These are phyloP conservation scores for Neoconidiobolus thromboides DNA, from an alignment of 371 early-diverging fungal genomes.

Conservation along the genomic window DNA sequence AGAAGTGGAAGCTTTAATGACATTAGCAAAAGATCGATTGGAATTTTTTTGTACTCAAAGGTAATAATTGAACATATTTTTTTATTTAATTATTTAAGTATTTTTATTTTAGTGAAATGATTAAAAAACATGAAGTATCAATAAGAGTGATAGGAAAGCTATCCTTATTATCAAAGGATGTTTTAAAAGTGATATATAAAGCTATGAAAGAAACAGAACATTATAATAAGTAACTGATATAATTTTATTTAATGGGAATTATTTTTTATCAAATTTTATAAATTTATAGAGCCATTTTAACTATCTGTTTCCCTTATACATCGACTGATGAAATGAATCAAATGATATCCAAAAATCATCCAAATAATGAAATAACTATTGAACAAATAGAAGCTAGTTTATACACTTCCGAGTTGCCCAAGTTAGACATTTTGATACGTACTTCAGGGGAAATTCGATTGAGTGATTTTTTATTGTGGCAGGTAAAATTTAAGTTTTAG, in stretches of 20 bases:
- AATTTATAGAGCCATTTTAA: conserved; percentile 43
- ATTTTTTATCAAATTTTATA: background rate
- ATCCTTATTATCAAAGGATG: conserved; percentile 41
- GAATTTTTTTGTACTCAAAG: conserved; percentile 44
- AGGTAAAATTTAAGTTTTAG: conserved; percentile 21
- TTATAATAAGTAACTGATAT: conserved; percentile 30
- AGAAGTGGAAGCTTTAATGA: conserved; percentile 85
- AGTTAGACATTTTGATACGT: conserved; percentile 86
- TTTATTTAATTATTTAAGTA: too few species aligned
- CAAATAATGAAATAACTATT: conserved; percentile 29
- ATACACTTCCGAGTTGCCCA: conserved; percentile 49
- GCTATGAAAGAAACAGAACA: conserved; percentile 45
- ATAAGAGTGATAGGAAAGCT: conserved; percentile 71
- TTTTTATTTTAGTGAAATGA: conserved; percentile 31
- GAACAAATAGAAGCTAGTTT: conserved; percentile 35
- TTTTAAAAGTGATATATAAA: conserved; percentile 32
- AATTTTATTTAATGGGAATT: background rate
- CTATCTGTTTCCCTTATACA: conserved; percentile 92
- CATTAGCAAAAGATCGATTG: conserved; percentile 58
- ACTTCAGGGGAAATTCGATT: conserved; percentile 94
- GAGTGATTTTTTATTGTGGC: conserved; percentile 96
- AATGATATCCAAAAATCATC: conserved; percentile 26
- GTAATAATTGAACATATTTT: conserved; percentile 15
- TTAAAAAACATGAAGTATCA: conserved; percentile 47
- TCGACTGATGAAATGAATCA: conserved; percentile 73